A percentile compares a stretch with the other conserved stretches of the same genome.
phyloP scores from a whole-genome alignment of 495 filamentous ascomycete genomes.

The Evansstolkia leycettana region DNA sequence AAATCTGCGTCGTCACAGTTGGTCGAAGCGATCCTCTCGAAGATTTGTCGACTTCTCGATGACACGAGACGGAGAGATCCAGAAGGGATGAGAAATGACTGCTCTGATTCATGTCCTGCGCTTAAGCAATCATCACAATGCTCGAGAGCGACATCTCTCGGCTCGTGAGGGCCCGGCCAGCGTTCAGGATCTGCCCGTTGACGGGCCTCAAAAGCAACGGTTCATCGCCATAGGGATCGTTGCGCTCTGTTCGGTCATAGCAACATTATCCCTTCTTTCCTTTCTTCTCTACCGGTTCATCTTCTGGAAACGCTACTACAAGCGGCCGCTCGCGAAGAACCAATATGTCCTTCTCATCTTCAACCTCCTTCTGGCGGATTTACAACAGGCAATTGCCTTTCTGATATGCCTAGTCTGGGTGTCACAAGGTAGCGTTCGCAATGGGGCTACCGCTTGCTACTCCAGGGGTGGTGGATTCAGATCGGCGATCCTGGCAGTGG shows the following conservation, averaged over 20 bases:
- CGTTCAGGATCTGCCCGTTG: not conserved
- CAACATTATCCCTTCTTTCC: slow-evolving; percentile 35
- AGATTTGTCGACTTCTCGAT: too few species aligned
- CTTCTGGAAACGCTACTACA: slow-evolving; percentile 39
- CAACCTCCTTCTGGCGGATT: slow-evolving; percentile 59
- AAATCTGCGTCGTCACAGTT: too few species aligned
- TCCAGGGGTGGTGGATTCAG: slow-evolving; percentile 61
- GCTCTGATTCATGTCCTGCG: not conserved
- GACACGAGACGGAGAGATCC: too few species aligned
- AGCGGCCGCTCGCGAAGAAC: slow-evolving; percentile 33
- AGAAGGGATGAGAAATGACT: too few species aligned
- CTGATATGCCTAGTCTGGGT: slow-evolving; percentile 51
- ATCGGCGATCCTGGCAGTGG: slow-evolving; percentile 57
- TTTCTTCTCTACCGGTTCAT: slow-evolving; percentile 47
- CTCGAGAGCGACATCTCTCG: not conserved
- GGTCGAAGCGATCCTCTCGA: too few species aligned
- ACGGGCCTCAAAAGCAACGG: slow-evolving; percentile 7
- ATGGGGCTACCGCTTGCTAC: slow-evolving; percentile 47
- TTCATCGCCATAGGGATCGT: slow-evolving; percentile 45
- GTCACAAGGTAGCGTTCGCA: slow-evolving; percentile 33
- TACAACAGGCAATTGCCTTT: slow-evolving; percentile 60
- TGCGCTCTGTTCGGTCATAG: slow-evolving; percentile 43
- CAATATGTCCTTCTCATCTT: slow-evolving; percentile 65
- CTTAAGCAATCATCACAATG: not conserved
- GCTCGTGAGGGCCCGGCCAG: not conserved